Evolutionary conservation across 1,284 basidiomycete genomes (phyloP), one percentile per base, ranked within the genome.

Genomic region (Butyriboletus appendiculatus): DNA sequence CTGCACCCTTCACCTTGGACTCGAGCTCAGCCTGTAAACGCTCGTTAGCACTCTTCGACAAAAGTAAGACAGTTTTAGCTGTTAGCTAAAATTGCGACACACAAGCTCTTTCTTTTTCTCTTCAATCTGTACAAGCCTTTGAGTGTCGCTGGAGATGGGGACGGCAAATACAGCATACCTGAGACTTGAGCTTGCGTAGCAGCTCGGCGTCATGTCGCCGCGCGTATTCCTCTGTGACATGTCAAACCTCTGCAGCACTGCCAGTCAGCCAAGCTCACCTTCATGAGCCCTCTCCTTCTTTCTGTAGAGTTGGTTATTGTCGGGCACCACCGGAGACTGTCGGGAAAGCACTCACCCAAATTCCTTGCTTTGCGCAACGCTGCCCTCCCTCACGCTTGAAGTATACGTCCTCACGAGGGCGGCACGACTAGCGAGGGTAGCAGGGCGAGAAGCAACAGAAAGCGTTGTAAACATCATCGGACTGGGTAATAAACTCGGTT

Each of bases 201-300:
- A 81, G 74, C 62, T 77, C 77, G 18, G 66, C 62, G 54, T 88
- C 86, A 55, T 82, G 81, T 61, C 74, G 66, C 55, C 79, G 81
- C 55, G 79, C 75, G 56, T 82, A 88, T 69, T 85, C 77, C 57
- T 84, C 85, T 88, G 63, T 9, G 48, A 38, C 45, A 48, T 40
- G 30, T 53, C 16, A 60, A 34, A 10, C 32, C 30, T 12, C 22
- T 24, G 15, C 15, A 14, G 26, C 22, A 34, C 8, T 30, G 26
- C 30, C 12, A 22, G 16, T 18, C 32, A 26, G 3, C 42, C 3
- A 18, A 22, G 11, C 48, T 50, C 59, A 85, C 87, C 81, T 75
- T 90, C 88, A 55, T 88, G 81, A 16, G 86, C 88, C 68, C 79
- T 84, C 69, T 90, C 88, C 71, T 82, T 89, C 72, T 84, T 83